Evolutionary conservation across 148 eudicot genomes (phyloP), one percentile per base, ranked within the genome.

Genomic region (Amaranthus palmeri): DNA sequence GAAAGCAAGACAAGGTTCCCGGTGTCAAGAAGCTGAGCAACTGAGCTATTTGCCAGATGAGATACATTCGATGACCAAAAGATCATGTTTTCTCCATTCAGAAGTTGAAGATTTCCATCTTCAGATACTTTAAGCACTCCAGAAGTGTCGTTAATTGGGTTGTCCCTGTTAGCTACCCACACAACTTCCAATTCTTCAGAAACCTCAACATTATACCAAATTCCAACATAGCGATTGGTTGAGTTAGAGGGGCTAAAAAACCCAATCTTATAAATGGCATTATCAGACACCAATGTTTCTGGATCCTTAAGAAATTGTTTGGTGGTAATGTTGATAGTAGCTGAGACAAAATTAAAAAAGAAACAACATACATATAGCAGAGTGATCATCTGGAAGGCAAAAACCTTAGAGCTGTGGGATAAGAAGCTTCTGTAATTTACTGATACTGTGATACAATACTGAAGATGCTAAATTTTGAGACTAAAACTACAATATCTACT

Each of bases 131-230:
- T 54, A 6, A 81, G 53, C 41, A 45, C 54, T 2, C 87, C 87
- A 44, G 76, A 67, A 59, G 77, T 66, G 56, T 72, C 81, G 61
- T 41, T 47, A 4, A 86, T 53, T 12, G 89, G 89, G 8, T 50
- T 67, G 42, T 76, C 76, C 41, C 90, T 76, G 52, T 86, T 86
- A 9, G 87, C 87, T 5, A 86, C 83, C 90, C 90, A 86, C 3
- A 82, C 44, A 4, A 83, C 74, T 53, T 73, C 64, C 15, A 46
- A 4, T 61, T 3, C n/a, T 46, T 59, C 46, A 44, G 80, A 53
- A 14, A 46, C 3, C 25, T 13, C 71, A 0, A 4, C 44, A 43
- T 78, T 75, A 17, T 74, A 78, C 84, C 85, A 82, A 3, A 86
- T 80, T 5, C 90, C 90, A 3, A 78, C 63, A 65, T 84, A 86